Percentiles rank a stretch among this genome's conserved stretches.
Conservation (phyloP, 2,329 filamentous ascomycete genomes). For the Graphilbum ipis-grandicollis region DNA sequence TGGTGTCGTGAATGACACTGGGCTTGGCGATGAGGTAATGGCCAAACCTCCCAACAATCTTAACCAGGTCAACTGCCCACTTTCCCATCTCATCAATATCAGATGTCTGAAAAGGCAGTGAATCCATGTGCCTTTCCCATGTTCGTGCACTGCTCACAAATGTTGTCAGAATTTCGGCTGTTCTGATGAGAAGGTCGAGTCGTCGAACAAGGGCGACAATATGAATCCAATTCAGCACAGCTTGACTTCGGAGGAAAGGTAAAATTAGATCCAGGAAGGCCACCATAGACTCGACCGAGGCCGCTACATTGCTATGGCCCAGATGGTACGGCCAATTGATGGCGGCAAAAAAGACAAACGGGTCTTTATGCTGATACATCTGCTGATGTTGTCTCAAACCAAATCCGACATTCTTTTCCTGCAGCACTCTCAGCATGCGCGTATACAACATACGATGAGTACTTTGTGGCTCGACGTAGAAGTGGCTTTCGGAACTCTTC, state of each 20-base stretch:
- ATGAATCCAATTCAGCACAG: neutral
- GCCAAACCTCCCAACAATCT: slow-evolving; percentile 1
- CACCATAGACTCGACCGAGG: neutral
- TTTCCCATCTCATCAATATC: neutral
- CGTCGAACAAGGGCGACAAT: neutral
- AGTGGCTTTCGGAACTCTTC: neutral
- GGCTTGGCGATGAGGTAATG: neutral
- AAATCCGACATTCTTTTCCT: neutral
- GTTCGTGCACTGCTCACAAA: neutral
- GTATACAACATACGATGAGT: neutral
- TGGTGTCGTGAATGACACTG: neutral
- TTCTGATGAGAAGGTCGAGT: neutral
- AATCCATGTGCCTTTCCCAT: neutral
- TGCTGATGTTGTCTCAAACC: neutral
- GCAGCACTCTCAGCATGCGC: neutral
- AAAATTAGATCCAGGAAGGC: neutral
- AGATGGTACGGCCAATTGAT: neutral
- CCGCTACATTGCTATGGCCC: neutral
- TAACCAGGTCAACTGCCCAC: neutral
- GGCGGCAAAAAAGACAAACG: neutral
- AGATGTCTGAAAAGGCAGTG: neutral
- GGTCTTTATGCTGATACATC: neutral
- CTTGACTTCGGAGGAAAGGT: neutral
- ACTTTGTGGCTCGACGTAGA: neutral
- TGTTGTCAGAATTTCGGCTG: neutral